Percentiles rank a stretch among this genome's conserved stretches.
phyloP scores from a whole-genome alignment of 495 filamentous ascomycete genomes.

The Podospora australis region DNA sequence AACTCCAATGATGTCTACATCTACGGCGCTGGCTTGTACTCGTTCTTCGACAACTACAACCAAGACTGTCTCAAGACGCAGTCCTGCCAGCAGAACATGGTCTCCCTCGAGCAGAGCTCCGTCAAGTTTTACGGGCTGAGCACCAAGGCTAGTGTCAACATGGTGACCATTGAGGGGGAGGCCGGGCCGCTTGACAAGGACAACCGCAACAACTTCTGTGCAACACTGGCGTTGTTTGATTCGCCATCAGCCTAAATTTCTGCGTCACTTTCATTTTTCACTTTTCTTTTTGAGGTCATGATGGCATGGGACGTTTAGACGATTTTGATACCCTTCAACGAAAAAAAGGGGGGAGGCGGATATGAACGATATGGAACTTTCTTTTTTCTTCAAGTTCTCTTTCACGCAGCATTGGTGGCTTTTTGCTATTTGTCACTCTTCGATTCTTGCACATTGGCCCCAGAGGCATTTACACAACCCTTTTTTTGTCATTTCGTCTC shows the following conservation, averaged over 20 bases:
- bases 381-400: neutral
- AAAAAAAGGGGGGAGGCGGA: neutral
- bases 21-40: slow-evolving; percentile 77
- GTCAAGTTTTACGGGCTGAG: slow-evolving; percentile 73
- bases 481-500: neutral
- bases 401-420: neutral
- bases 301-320: neutral
- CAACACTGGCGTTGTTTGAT: slow-evolving; percentile 60
- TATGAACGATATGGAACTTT: neutral
- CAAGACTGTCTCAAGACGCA: slow-evolving; percentile 69
- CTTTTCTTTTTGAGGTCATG: neutral
- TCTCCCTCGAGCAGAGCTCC: slow-evolving; percentile 65
- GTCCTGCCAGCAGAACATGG: slow-evolving; percentile 81
- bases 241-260: neutral
- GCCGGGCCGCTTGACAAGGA: slow-evolving; percentile 52
- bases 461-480: neutral
- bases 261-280: no score
- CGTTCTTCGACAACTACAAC: slow-evolving; percentile 80
- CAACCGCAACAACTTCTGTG: slow-evolving; percentile 69
- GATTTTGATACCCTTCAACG: neutral
- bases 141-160: slow-evolving; percentile 83
- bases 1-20: slow-evolving; percentile 61
- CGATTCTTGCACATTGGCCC: neutral
- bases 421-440: neutral
- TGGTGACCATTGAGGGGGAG: slow-evolving; percentile 62